Evolutionary conservation across 108 stramenopile genomes (phyloP), one percentile per base, ranked within the genome.

Genomic region (Seminavis robusta): DNA sequence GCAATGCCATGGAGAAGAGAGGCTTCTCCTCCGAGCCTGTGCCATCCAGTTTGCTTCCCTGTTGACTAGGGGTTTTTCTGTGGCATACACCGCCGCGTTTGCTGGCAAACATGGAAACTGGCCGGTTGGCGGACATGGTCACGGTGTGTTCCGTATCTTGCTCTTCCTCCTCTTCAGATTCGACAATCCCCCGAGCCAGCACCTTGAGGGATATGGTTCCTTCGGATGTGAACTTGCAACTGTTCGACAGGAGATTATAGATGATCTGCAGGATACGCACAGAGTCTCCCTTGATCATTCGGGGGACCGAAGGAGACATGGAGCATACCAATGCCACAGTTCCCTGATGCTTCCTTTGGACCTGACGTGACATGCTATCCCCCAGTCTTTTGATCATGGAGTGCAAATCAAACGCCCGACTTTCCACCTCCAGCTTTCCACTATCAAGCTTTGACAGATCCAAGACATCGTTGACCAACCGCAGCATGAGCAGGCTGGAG

Each of bases 401-500:
- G 25, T 26, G 53, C 21, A 65, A 20, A 38, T 71, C 56, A 38
- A 71, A 71, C 5, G 31, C 47, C 1, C 37, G 19, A 15, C 52
- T 21, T 33, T 71, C 70, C 5, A 71, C 57, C 28, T 63, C 46
- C 8, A 71, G 38, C 36, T 65, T 71, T 10, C 70, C 70, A 9
- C 63, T 54, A 15, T 71, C 70, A 11, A 71, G 31, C 50, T 65
- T 71, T 36, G 52, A 55, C 17, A 71, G 50, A 34, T 71, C 70
- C 31, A 71, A 41, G 16, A 71, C 70, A 47, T 71, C 70, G 27
- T 71, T 71, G 32, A 64, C 70, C 8, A 71, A 36, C 15, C 70
- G 42, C 11, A 71, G 40, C 70, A 71, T 71, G 1, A 71, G 56
- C 32, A 46, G 20, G 1, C 63, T 33, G 4, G 39, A 30, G 16